Evolutionary conservation across 805 yeast species (phyloP), one percentile per base, ranked within the genome.

Genomic region (Saccharomycopsis sp.): DNA sequence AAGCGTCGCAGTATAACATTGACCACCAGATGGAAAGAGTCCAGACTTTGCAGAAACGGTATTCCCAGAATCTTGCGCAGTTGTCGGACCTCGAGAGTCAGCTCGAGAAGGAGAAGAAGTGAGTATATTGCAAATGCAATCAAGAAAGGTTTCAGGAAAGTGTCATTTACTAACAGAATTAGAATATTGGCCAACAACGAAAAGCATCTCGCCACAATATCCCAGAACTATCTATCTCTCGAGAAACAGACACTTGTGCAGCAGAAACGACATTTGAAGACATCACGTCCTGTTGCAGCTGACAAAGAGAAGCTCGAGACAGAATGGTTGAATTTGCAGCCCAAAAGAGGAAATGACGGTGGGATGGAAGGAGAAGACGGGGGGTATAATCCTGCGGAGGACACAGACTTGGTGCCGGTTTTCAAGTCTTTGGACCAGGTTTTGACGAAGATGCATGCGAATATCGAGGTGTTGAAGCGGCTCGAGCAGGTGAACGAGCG

Each of bases 31-130:
- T 52, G 15, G n/a, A 21, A n/a, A 41, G 37, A n/a, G 53, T 37
- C 8, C 24, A 48, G 9, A 24, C 24, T 16, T 23, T 60, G 16
- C 58, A 57, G 46, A 51, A 60, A 23, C 52, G 20, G 9, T 57
- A 54, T 51, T 52, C 58, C 14, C 51, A 57, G 3, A 57, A 50
- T 34, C 24, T 52, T 15, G 18, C 40, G 12, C 60, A 56, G 47
- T 50, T 53, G 2, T 53, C 56, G 8, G 57, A 50, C 16, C 48
- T 60, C 5, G 61, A 60, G 20, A 52, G 24, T 23, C 34, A 53
- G 2, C 21, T 57, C 14, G 41, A 23, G 3, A 51, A 56, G 24
- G 60, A 57, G 24, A 34, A 54, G 23, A 21, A 16, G 21, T 44
- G 47, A 2, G 20, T 55, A 52, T 50, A 24, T 47, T 5, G 54